Evolutionary conservation across 73 alveolate genomes (phyloP).

Genomic region (Paramecium biaurelia): DNA sequence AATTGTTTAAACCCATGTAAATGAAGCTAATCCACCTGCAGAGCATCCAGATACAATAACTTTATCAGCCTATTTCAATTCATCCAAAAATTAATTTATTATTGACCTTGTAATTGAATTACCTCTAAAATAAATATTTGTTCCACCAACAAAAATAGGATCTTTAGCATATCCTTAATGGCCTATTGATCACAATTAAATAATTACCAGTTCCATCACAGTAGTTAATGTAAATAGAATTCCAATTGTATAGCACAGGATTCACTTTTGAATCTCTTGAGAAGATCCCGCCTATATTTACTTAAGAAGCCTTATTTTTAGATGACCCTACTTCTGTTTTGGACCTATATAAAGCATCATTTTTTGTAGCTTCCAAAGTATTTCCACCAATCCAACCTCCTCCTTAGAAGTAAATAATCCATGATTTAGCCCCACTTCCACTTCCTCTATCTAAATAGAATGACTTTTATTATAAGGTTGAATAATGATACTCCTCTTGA

Average conservation of each 20-base stretch:
- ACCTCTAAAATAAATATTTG: conserved; percentile 17
- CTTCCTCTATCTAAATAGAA: conserved; percentile 44
- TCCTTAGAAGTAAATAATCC: conserved; percentile 57
- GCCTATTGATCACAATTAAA: background rate
- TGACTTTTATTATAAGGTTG: background rate
- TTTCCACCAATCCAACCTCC: conserved; percentile 63
- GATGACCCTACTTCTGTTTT: background rate
- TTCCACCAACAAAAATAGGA: background rate
- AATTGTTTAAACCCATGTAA: background rate
- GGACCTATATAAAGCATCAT: conserved; percentile 25
- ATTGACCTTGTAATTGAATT: background rate
- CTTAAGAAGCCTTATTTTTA: background rate
- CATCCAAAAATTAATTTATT: background rate
- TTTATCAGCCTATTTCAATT: background rate
- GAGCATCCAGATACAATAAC: conserved; percentile 40
- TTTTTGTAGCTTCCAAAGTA: background rate
- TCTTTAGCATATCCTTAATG: background rate
- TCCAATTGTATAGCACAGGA: conserved; percentile 59
- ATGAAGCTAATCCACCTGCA: conserved; percentile 28
- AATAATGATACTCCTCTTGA: background rate
- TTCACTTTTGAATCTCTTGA: background rate
- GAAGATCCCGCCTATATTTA: background rate
- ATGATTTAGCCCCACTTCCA: conserved; percentile 43
- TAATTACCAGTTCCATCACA: conserved; percentile 45
- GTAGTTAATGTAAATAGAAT: conserved; percentile 24